Evolutionary conservation across 768 basidiomycete genomes (phyloP), one percentile per base, ranked within the genome.

Genomic region (Leccinum sublutescens): DNA sequence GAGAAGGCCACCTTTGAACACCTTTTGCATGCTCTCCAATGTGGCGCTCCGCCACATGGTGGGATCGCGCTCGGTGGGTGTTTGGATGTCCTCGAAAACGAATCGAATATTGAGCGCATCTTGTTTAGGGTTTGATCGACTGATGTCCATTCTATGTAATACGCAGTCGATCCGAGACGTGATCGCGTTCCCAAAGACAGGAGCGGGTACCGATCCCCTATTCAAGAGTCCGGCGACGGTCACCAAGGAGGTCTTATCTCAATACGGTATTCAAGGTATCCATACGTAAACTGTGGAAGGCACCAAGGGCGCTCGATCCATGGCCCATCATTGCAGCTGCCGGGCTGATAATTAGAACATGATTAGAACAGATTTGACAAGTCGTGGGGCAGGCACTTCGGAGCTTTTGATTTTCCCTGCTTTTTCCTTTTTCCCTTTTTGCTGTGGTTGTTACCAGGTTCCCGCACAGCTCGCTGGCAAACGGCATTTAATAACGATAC

Each of bases 131-230:
- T 92, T 98, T 64, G 95, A 98, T 79, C 85, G 95, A 34, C 77
- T 98, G 61, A 89, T 97, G 85, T 82, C 94, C 12, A 94, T 95
- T 63, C 81, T 98, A 3, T 95, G 93, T 78, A 85, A 86, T 62
- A 83, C 93, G 4, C 82, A 83, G 59, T 93, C 93, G 40, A 98
- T 98, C 65, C 83, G 93, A 61, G 94, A 97, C 67, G 95, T 98
- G 63, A 96, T 98, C 64, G 95, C 95, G 19, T 98, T 98, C 78
- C 95, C 95, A 9, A 98, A 98, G 79, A 89, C 90, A 8, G 84
- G 85, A 43, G 83, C 77, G 59, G 95, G 95, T 5, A 82, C 85
- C 23, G 95, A 98, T 75, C 83, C 87, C 47, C 84, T 96, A 40
- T 95, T 97, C 80, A 89, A 85, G 74, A 93, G 93, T 74, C 95